phyloP scores from a whole-genome alignment of 2,329 filamentous ascomycete genomes.

The Pestalotiopsis sp. region DNA sequence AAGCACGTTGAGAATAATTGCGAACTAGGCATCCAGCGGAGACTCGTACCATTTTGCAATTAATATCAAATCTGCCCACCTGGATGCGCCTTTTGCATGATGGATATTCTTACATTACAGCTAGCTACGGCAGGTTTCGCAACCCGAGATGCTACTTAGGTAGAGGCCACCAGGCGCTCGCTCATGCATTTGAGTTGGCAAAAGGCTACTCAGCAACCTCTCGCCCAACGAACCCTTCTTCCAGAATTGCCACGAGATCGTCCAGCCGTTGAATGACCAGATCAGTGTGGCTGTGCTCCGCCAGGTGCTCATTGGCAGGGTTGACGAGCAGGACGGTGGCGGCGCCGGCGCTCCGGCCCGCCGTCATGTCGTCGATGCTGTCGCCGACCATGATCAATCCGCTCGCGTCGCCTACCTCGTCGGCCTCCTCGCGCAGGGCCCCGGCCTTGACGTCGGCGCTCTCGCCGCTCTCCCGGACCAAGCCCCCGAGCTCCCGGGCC shows the following conservation, averaged over 20 bases:
- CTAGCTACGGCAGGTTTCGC: too few relatives aligned
- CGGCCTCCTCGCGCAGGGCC: constrained; percentile 14
- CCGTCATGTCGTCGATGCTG: constrained; percentile 90
- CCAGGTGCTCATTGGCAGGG: constrained; percentile 74
- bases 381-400: constrained; percentile 71
- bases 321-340: constrained; percentile 89
- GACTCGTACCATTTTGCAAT: not conserved
- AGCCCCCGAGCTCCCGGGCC: constrained; percentile 22
- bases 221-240: constrained; percentile 70
- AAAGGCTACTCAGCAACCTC: constrained; percentile 20
- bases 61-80: not conserved
- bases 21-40: not conserved
- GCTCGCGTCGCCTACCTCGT: constrained; percentile 51
- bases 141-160: too few relatives aligned
- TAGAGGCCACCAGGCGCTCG: not conserved
- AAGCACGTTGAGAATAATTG: not conserved
- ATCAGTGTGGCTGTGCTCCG: constrained; percentile 76
- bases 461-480: constrained; percentile 20
- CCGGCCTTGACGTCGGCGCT: constrained; percentile 24
- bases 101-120: too few relatives aligned
- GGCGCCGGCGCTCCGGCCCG: constrained; percentile 80
- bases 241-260: constrained; percentile 75
- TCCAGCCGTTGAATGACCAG: constrained; percentile 72
- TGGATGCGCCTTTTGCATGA: not conserved
- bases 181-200: not conserved